phyloP scores from a whole-genome alignment of 2,329 filamentous ascomycete species.

The Beauveria sp. region DNA sequence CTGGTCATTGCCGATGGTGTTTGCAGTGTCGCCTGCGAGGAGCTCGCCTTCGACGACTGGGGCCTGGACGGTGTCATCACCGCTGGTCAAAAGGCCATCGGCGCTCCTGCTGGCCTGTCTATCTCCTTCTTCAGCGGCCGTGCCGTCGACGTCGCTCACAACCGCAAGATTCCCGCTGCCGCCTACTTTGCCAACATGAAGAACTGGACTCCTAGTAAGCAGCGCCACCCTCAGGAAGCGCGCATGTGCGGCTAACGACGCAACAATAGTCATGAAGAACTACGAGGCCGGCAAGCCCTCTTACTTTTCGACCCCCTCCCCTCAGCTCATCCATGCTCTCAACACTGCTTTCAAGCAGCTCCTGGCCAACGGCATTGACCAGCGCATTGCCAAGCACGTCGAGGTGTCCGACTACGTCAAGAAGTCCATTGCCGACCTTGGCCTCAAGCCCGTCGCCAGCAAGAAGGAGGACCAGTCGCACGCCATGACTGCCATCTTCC shows the following conservation, averaged over 20 bases:
- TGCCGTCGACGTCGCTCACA: constrained; percentile 74
- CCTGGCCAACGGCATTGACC: constrained; percentile 66
- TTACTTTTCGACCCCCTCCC: constrained; percentile 95
- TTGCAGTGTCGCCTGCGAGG: constrained; percentile 92
- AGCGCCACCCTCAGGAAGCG: neutral
- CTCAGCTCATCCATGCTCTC: constrained; percentile 86
- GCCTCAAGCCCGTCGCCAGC: constrained; percentile 76
- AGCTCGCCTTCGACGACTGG: constrained; percentile 95
- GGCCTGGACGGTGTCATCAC: constrained; percentile 87
- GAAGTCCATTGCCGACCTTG: constrained; percentile 69
- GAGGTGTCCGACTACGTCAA: constrained; percentile 80
- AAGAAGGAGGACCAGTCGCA: constrained; percentile 90
- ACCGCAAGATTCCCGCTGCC: constrained; percentile 70
- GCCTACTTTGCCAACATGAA: constrained; percentile 95
- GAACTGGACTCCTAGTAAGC: constrained; percentile 84
- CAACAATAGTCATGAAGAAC: constrained; percentile 78
- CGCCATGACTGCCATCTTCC: constrained; percentile 95
- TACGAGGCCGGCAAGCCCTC: constrained; percentile 97
- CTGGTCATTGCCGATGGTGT: constrained; percentile 91
- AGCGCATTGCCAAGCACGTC: constrained; percentile 77
- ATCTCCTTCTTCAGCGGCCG: constrained; percentile 90
- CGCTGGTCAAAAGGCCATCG: constrained; percentile 94
- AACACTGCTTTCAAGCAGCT: constrained; percentile 86
- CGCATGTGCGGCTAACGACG: neutral
- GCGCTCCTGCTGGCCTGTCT: constrained; percentile 85